These are phyloP conservation scores for Fonsecaea multimorphosa DNA, from an alignment of 2,329 filamentous ascomycete genomes.

Conservation along the genomic window DNA sequence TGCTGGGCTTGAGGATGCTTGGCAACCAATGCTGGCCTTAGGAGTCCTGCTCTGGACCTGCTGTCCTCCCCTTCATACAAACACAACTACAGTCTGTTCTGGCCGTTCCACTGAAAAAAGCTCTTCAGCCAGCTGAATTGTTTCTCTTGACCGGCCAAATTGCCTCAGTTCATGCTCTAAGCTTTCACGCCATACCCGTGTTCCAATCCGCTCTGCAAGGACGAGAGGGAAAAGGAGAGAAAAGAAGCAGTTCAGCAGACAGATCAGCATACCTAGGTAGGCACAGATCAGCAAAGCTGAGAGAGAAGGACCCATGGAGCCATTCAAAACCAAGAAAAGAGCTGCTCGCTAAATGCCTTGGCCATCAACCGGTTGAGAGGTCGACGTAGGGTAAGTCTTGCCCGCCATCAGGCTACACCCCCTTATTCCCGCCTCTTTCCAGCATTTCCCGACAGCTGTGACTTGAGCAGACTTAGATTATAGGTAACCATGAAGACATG, in stretches of 20 bases:
- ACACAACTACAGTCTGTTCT: no score
- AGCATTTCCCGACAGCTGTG: neutral
- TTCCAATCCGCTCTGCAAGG: neutral
- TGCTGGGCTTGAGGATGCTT: neutral
- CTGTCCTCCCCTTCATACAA: no score
- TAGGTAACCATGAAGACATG: no score
- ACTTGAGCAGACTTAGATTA: no score
- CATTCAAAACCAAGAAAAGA: neutral
- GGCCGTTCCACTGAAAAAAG: no score
- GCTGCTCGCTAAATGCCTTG: neutral
- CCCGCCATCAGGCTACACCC: neutral
- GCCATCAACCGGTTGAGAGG: neutral
- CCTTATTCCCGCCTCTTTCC: neutral
- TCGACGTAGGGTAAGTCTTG: neutral
- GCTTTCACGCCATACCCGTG: neutral
- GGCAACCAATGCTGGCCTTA: neutral
- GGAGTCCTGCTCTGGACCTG: no score
- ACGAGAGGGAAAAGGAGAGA: no score
- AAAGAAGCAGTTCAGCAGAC: no score
- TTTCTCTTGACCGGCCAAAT: no score
- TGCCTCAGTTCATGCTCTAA: neutral
- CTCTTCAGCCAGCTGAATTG: no score
- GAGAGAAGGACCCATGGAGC: neutral
- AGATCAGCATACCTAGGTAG: no score
- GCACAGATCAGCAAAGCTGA: neutral